Base-by-base conservation (phyloP, 805 yeast species). In the Wickerhamiella shivajii region DNA sequence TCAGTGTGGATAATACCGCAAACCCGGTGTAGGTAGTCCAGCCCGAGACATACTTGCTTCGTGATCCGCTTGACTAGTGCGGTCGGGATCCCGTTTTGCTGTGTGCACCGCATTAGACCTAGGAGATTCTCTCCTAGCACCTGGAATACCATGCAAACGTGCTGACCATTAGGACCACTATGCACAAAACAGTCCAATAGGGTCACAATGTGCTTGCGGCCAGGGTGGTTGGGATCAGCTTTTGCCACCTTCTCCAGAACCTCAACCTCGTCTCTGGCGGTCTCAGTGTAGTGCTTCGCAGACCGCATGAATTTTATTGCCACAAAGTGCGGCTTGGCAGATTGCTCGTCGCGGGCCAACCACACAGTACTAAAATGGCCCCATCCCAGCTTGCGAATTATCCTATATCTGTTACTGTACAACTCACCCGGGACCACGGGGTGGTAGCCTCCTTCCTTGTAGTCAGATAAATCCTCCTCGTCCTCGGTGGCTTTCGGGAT, bases 321-420 rank as follows among this genome's bases (percentile, higher is more conserved):
- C 15, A 90, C 97, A 51, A 79, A 94, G 30, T 68, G 24, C 6
- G 8, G 59, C 39, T 68, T 64, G 36, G 63, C 60, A 34, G 62
- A 58, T 32, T 70, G 70, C n/a, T 46, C 42, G 38, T 71, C 75
- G 33, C 61, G 63, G 4, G 95, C 97, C 18, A 80, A 61, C 96
- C 95, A 85, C 15, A 81, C 96, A 1, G 94, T 90, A 18, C 93
- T 77, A 52, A 90, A 90, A 57, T 90, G 96, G 22, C 99, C 99
- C 99, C 99, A 90, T 1, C 99, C 99, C 3, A 90, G 62, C 52
- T 90, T 90, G 33, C 97, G 69, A 19, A 80, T 85, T 31, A 90
- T 57, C 2, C 74, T 64, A 53, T 90, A 90, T 39, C 79, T 69
- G 36, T 77, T 63, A 46, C 81, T 78, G 55, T 77, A 87, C 15